Evolutionary conservation across 1,284 basidiomycete species (phyloP).

Genomic region (Somion occarium): DNA sequence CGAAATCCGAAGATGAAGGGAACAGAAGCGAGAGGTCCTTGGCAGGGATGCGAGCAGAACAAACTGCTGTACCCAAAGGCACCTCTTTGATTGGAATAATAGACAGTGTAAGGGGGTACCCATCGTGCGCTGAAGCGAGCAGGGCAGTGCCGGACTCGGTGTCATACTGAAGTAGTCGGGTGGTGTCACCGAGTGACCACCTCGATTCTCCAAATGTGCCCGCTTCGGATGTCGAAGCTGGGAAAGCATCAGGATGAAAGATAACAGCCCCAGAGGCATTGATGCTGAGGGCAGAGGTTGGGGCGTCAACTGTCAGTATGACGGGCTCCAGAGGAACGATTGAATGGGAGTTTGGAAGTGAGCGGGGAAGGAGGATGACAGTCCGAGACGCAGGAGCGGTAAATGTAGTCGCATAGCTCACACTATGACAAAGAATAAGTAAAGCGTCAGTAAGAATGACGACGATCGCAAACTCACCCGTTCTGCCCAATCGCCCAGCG

Average conservation of each 20-base stretch:
- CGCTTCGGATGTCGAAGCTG: not conserved
- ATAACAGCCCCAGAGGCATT: constrained; percentile 9
- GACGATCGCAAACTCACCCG: constrained; percentile 17
- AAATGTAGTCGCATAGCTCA: constrained; percentile 9
- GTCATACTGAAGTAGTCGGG: not conserved
- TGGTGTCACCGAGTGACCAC: not conserved
- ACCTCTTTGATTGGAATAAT: constrained; percentile 7
- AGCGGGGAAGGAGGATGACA: constrained; percentile 10
- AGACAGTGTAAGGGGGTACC: constrained; percentile 7
- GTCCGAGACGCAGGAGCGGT: constrained; percentile 5
- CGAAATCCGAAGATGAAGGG: constrained; percentile 7
- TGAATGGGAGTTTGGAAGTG: not conserved
- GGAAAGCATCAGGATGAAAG: not conserved
- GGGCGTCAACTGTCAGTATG: constrained; percentile 5
- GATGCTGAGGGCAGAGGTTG: constrained; percentile 6
- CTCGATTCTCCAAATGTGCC: too few relatives aligned
- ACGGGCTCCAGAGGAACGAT: constrained; percentile 10
- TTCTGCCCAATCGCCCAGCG: constrained; percentile 19
- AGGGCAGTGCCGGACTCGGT: not conserved
- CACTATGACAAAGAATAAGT: constrained; percentile 11
- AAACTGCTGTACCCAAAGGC: not conserved
- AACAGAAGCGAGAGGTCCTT: not conserved
- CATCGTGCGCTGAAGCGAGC: constrained; percentile 1
- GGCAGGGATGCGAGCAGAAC: not conserved
- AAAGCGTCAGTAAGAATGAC: not conserved